Conservation (phyloP, 2,329 filamentous ascomycete species). For the Exserohilum rostratum region DNA sequence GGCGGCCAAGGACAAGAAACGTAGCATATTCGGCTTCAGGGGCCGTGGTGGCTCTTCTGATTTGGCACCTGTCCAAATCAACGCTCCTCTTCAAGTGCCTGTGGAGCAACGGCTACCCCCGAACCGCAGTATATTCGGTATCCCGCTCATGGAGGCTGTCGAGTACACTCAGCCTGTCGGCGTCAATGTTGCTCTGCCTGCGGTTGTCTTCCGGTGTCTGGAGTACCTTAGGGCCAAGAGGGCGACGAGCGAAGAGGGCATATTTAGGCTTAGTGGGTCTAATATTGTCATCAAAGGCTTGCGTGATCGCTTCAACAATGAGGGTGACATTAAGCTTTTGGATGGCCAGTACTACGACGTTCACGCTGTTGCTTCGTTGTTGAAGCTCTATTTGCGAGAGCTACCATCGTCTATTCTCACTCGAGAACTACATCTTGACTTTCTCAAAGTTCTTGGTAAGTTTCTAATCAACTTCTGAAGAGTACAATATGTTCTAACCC, state of each 20-base stretch:
- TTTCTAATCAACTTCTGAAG: neutral
- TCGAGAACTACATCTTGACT: slow-evolving; percentile 86
- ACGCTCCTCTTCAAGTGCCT: slow-evolving; percentile 22
- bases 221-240: slow-evolving; percentile 87
- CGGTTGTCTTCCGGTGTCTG: slow-evolving; percentile 93
- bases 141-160: slow-evolving; percentile 83
- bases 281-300: slow-evolving; percentile 91
- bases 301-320: slow-evolving; percentile 89
- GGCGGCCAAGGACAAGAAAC: slow-evolving; percentile 81
- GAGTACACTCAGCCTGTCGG: slow-evolving; percentile 76
- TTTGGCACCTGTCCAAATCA: slow-evolving; percentile 52
- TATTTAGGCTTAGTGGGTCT: slow-evolving; percentile 96
- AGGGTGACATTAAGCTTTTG: slow-evolving; percentile 88
- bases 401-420: slow-evolving; percentile 90
- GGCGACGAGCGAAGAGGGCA: slow-evolving; percentile 86
- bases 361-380: slow-evolving; percentile 89
- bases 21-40: slow-evolving; percentile 68
- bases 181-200: slow-evolving; percentile 77
- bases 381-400: slow-evolving; percentile 94
- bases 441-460: slow-evolving; percentile 75
- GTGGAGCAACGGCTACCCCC: slow-evolving; percentile 44
- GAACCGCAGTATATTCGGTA: slow-evolving; percentile 76
- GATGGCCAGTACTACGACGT: slow-evolving; percentile 92
- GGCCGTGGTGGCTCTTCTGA: slow-evolving; percentile 73
- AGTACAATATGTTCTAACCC: slow-evolving; percentile 26